Evolutionary conservation across 371 early-diverging fungal species (phyloP).

Genomic region (Coemansia sp.): DNA sequence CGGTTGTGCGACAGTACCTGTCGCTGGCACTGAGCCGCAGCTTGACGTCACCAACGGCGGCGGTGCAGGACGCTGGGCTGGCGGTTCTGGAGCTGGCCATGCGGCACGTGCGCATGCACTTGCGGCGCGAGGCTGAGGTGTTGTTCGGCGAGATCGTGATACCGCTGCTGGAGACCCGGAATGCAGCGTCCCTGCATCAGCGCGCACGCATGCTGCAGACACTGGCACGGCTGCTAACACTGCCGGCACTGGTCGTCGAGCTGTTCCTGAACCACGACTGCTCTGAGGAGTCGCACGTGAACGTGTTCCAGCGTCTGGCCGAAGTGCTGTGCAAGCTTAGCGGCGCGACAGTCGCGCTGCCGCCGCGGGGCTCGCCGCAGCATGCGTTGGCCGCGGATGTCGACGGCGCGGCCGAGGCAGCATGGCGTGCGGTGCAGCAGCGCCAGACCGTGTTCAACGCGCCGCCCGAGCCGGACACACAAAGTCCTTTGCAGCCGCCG

Average conservation of each 20-base stretch:
- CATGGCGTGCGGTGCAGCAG: constrained; percentile 48
- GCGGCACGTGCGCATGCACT: constrained; percentile 62
- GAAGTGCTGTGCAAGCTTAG: constrained; percentile 63
- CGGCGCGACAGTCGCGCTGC: constrained; percentile 18
- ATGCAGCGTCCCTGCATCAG: constrained; percentile 47
- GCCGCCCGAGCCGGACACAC: background rate
- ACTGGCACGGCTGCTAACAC: constrained; percentile 61
- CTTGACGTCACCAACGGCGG: constrained; percentile 71
- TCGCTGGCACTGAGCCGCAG: constrained; percentile 79
- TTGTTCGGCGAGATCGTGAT: constrained; percentile 72
- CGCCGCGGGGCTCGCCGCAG: constrained; percentile 22
- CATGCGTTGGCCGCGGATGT: constrained; percentile 28
- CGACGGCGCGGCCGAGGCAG: constrained; percentile 26
- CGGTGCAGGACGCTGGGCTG: constrained; percentile 80
- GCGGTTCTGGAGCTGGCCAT: constrained; percentile 79
- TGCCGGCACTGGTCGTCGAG: constrained; percentile 90
- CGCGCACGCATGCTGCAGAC: constrained; percentile 53
- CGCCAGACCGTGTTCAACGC: constrained; percentile 36
- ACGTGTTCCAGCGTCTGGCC: constrained; percentile 76
- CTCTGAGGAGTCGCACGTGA: constrained; percentile 71
- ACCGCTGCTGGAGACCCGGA: constrained; percentile 68
- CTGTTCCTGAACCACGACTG: constrained; percentile 98
- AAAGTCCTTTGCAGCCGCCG: background rate
- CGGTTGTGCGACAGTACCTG: constrained; percentile 80
- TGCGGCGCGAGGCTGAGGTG: constrained; percentile 74